Evolutionary conservation across 192 early-diverging fungal genomes (phyloP).

Genomic region (Coemansia sp.): DNA sequence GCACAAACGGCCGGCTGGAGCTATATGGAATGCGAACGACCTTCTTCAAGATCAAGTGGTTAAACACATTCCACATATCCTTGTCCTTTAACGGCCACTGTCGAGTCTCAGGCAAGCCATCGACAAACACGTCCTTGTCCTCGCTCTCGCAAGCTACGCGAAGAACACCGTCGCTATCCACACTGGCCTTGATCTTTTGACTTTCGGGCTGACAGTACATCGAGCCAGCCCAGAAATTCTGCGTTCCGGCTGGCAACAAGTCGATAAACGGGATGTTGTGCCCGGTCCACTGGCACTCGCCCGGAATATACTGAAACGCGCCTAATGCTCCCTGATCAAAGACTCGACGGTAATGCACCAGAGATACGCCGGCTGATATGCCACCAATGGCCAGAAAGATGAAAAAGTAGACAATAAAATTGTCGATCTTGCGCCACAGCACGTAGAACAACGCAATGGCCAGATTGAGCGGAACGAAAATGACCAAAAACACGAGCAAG

Average conservation of each 20-base stretch:
- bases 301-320: conserved; percentile 11
- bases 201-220: conserved; percentile 30
- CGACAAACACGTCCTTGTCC: conserved; percentile 11
- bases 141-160: conserved; percentile 23
- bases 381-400: conserved; percentile 12
- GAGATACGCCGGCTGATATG: conserved; percentile 11
- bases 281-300: conserved; percentile 55
- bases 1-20: conserved; percentile 21
- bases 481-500: too few species aligned
- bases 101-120: conserved; percentile 56
- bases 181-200: conserved; percentile 34
- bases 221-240: conserved; percentile 62
- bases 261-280: conserved; percentile 54
- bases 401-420: neutral
- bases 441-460: too few species aligned
- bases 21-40: conserved; percentile 19
- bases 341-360: conserved; percentile 42
- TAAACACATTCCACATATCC: conserved; percentile 47
- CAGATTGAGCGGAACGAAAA: too few species aligned
- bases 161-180: conserved; percentile 39
- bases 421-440: too few species aligned
- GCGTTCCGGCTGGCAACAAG: conserved; percentile 52
- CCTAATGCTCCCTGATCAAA: conserved; percentile 40
- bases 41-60: conserved; percentile 42
- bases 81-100: conserved; percentile 53